Conservation (phyloP, 257 asterid species). For the Mitragyna speciosa region DNA sequence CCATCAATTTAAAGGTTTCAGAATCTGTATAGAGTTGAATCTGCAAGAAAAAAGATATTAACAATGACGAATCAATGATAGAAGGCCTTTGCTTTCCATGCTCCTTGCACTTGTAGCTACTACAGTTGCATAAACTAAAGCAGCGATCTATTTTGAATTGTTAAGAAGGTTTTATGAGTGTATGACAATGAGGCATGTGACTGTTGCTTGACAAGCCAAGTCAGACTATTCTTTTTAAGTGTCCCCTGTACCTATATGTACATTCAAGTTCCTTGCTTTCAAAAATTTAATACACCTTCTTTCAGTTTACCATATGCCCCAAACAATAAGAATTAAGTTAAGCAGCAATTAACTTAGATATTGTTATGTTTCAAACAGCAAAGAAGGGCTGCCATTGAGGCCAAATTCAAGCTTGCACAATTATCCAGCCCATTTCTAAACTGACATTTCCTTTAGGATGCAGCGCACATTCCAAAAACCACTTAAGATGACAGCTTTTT, state of each 20-base stretch:
- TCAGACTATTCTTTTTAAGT: not conserved
- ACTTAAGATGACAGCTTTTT: not conserved
- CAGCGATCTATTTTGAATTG: too few relatives aligned
- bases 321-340: too few relatives aligned
- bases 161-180: too few relatives aligned
- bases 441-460: not conserved
- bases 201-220: too few relatives aligned
- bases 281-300: not conserved
- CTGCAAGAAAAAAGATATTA: conserved; percentile 47
- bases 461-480: not conserved
- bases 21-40: conserved; percentile 65
- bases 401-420: not conserved
- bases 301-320: not conserved
- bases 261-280: not conserved
- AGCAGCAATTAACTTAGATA: not conserved
- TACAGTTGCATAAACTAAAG: too few relatives aligned
- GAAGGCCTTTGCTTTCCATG: not conserved
- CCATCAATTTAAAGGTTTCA: conserved; percentile 67
- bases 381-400: not conserved
- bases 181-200: too few relatives aligned
- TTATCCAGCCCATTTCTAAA: not conserved
- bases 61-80: not conserved
- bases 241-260: not conserved
- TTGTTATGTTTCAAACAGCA: not conserved
- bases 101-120: not conserved